phyloP scores from a whole-genome alignment of 148 eudicot species.

The Dianthus caryophyllus region DNA sequence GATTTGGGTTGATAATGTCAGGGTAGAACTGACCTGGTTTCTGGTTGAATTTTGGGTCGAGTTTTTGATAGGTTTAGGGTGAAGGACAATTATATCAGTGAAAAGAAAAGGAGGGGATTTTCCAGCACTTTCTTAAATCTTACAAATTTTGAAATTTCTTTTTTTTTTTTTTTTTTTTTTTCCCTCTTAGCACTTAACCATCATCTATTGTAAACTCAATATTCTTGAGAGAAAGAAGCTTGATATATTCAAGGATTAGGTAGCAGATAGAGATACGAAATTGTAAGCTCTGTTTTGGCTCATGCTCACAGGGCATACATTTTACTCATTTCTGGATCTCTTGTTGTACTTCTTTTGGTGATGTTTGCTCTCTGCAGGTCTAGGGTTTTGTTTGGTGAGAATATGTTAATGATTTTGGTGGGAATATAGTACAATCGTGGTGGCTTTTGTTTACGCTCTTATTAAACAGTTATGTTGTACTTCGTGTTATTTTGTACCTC shows the following conservation, averaged over 20 bases:
- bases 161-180: too few relatives aligned
- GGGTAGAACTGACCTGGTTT: too few relatives aligned
- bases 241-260: too few relatives aligned
- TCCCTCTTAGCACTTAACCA: too few relatives aligned
- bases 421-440: neutral
- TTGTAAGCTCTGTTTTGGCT: neutral
- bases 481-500: too few relatives aligned
- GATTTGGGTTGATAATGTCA: too few relatives aligned
- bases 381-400: neutral
- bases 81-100: neutral
- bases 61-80: too few relatives aligned
- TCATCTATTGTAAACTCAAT: neutral
- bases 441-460: neutral
- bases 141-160: neutral
- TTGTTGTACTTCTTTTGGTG: neutral
- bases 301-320: neutral
- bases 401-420: constrained; percentile 8
- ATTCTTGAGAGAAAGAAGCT: neutral
- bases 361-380: neutral
- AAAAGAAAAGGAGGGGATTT: neutral
- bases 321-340: too few relatives aligned
- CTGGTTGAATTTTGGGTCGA: too few relatives aligned
- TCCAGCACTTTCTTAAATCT: neutral
- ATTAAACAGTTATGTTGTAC: too few relatives aligned
- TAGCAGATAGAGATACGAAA: neutral